Conservation (phyloP, 352 stramenopile species). For the Phytophthora cajani region DNA sequence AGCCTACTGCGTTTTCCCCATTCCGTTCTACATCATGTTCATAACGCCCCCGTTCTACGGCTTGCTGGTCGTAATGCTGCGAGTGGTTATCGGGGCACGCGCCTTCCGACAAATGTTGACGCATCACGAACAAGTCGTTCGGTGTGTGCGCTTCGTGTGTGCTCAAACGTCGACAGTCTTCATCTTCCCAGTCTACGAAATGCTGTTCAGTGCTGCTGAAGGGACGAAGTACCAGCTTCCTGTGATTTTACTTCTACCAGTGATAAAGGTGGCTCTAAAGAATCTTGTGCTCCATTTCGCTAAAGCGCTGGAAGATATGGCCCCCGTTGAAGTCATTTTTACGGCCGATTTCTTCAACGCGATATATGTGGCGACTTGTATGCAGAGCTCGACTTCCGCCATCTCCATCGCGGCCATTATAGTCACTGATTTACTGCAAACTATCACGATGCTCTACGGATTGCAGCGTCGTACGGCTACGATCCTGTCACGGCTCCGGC, state of each 20-base stretch:
- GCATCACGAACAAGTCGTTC: slow-evolving; percentile 3
- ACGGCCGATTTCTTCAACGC: slow-evolving; percentile 28
- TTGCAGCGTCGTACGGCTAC: slow-evolving; percentile 6
- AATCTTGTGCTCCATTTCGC: slow-evolving; percentile 18
- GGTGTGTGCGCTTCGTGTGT: slow-evolving; percentile 12
- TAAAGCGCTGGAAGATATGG: slow-evolving; percentile 15
- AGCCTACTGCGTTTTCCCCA: slow-evolving; percentile 7
- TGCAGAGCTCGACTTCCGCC: slow-evolving; percentile 20
- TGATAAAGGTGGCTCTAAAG: slow-evolving; percentile 34
- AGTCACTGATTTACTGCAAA: slow-evolving; percentile 20
- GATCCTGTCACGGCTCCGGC: not conserved
- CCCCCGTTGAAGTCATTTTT: slow-evolving; percentile 21
- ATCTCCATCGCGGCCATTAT: slow-evolving; percentile 15
- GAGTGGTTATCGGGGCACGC: slow-evolving; percentile 1
- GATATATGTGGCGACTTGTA: slow-evolving; percentile 16
- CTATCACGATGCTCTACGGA: slow-evolving; percentile 10
- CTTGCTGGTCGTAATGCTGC: slow-evolving; percentile 12
- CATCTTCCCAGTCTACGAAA: slow-evolving; percentile 24
- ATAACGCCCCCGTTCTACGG: slow-evolving; percentile 2
- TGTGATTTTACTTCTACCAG: slow-evolving; percentile 16
- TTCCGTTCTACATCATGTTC: slow-evolving; percentile 14
- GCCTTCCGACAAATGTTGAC: slow-evolving; percentile 11
- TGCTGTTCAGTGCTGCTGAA: slow-evolving; percentile 2
- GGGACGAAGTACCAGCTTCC: slow-evolving; percentile 7
- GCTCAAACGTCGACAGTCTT: slow-evolving; percentile 11